Evolutionary conservation across 805 yeast genomes (phyloP).

Genomic region (Yarrowia divulgata): DNA sequence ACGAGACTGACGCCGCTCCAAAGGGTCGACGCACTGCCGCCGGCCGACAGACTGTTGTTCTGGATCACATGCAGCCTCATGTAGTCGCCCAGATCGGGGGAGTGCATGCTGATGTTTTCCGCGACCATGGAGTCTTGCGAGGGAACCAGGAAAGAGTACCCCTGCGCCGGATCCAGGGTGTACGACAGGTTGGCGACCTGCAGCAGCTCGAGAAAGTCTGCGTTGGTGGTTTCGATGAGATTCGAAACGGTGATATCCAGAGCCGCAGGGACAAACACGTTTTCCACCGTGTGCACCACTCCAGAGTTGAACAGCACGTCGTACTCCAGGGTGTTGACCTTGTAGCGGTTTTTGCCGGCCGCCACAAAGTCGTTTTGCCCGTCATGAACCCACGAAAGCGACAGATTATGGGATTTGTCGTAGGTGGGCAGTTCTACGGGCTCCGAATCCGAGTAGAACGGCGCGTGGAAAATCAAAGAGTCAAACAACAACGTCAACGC

Average conservation of each 20-base stretch:
- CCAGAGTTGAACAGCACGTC: constrained; percentile 86
- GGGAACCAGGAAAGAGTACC: constrained; percentile 77
- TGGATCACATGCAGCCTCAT: constrained; percentile 75
- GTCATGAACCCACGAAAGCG: constrained; percentile 27
- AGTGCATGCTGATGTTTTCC: constrained; percentile 58
- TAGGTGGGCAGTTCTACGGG: constrained; percentile 47
- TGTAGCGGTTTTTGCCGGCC: constrained; percentile 39
- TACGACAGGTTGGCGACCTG: constrained; percentile 55
- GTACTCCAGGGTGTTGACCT: constrained; percentile 44
- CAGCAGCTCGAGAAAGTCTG: constrained; percentile 57
- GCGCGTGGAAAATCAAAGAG: constrained; percentile 65
- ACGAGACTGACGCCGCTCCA: constrained; percentile 42
- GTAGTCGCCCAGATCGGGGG: constrained; percentile 59
- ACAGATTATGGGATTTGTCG: constrained; percentile 43
- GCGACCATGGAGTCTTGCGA: constrained; percentile 61
- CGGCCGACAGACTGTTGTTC: constrained; percentile 53
- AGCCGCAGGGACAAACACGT: constrained; percentile 63
- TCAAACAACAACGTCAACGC: constrained; percentile 62
- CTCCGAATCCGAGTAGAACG: constrained; percentile 70
- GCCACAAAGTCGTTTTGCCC: constrained; percentile 29
- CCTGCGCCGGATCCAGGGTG: constrained; percentile 53
- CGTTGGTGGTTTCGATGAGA: constrained; percentile 61
- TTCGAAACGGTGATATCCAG: constrained; percentile 63
- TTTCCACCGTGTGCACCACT: constrained; percentile 73
- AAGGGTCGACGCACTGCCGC: constrained; percentile 44